phyloP scores from a whole-genome alignment of 163 green algal genomes.

The Scenedesmus sp. region DNA sequence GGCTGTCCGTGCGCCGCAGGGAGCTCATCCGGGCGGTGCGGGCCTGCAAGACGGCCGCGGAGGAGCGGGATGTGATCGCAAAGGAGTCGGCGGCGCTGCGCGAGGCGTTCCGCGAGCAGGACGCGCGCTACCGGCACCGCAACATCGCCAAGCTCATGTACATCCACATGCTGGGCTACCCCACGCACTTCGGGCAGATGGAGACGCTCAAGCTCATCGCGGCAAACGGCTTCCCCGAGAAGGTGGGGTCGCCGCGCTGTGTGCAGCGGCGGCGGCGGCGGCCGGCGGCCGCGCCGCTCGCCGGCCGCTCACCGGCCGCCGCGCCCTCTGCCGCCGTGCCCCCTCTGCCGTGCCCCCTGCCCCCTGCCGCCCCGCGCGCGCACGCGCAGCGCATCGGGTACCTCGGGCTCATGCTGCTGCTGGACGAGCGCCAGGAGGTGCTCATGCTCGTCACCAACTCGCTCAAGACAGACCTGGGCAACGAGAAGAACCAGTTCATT shows the following conservation, averaged over 20 bases:
- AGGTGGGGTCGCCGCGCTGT: slow-evolving; percentile 62
- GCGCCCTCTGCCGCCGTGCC: not conserved
- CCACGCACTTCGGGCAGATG: slow-evolving; percentile 99
- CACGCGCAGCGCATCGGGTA: slow-evolving; percentile 93
- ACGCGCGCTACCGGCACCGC: slow-evolving; percentile 77
- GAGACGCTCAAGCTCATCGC: slow-evolving; percentile 98
- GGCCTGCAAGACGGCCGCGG: slow-evolving; percentile 93
- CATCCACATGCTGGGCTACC: slow-evolving; percentile 99
- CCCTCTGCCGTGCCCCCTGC: not conserved
- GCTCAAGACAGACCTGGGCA: slow-evolving; percentile 96
- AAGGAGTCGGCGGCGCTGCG: slow-evolving; percentile 96
- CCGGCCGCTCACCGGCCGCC: too few relatives aligned
- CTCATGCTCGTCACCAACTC: slow-evolving; percentile 99
- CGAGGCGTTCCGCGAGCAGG: slow-evolving; percentile 88
- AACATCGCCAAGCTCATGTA: slow-evolving; percentile 99
- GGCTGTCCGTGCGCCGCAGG: slow-evolving; percentile 1
- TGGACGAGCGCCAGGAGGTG: slow-evolving; percentile 98
- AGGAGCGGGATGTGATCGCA: slow-evolving; percentile 96
- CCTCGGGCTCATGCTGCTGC: slow-evolving; percentile 96
- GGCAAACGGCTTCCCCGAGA: slow-evolving; percentile 86
- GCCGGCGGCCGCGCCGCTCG: not conserved
- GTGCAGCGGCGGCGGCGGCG: not conserved
- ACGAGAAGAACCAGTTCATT: slow-evolving; percentile 87
- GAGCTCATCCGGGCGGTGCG: slow-evolving; percentile 89
- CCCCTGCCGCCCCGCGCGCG: not conserved